phyloP scores from a whole-genome alignment of 2,329 filamentous ascomycete genomes.

The Metarhizium brunneum region DNA sequence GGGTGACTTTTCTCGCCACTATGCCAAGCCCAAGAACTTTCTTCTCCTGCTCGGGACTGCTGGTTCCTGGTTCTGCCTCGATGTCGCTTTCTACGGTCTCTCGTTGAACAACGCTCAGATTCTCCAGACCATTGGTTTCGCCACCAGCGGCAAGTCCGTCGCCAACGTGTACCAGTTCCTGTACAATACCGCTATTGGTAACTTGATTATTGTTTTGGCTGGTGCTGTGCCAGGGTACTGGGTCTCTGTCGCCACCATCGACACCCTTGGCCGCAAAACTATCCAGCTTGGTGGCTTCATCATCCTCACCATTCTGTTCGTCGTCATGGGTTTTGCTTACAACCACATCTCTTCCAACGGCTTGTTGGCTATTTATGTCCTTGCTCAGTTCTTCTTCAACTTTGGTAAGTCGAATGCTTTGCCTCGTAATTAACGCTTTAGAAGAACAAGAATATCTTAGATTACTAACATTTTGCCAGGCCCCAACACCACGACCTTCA shows the following conservation, averaged over 20 bases:
- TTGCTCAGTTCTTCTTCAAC: constrained; percentile 52
- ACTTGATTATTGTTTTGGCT: constrained; percentile 69
- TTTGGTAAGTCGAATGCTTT: constrained; percentile 25
- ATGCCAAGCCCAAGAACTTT: constrained; percentile 60
- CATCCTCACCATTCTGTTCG: constrained; percentile 51
- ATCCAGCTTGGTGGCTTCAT: constrained; percentile 60
- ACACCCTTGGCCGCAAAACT: constrained; percentile 67
- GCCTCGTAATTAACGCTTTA: too few relatives aligned
- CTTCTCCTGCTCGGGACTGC: constrained; percentile 70
- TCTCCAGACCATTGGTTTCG: constrained; percentile 62
- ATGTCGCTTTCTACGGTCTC: constrained; percentile 55
- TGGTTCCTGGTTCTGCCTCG: constrained; percentile 74
- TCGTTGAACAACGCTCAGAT: constrained; percentile 70
- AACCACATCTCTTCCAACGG: constrained; percentile 40
- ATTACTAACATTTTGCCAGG: constrained; percentile 15
- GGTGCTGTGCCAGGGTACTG: constrained; percentile 77
- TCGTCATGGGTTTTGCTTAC: constrained; percentile 56
- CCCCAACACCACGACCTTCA: constrained; percentile 48
- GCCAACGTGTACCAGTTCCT: constrained; percentile 57
- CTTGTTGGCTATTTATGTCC: constrained; percentile 45
- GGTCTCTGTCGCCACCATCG: constrained; percentile 66
- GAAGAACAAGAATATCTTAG: too few relatives aligned
- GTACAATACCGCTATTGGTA: constrained; percentile 67
- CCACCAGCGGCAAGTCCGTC: constrained; percentile 24
- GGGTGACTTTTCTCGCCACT: constrained; percentile 63